These are phyloP conservation scores for Psilocybe mexicana DNA, from an alignment of 1,284 basidiomycete genomes.

Conservation along the genomic window DNA sequence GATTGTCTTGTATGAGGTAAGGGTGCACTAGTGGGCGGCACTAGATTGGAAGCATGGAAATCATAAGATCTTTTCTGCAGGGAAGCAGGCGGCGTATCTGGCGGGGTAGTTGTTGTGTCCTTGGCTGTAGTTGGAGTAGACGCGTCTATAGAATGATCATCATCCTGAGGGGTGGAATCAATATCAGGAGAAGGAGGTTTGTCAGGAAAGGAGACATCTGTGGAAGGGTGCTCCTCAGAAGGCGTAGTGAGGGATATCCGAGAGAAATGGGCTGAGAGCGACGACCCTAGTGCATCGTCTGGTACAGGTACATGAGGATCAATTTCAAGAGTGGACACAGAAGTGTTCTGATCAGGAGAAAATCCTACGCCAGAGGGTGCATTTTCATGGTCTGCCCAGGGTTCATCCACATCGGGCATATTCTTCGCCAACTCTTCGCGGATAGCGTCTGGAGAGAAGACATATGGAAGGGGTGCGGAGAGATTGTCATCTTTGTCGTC, in stretches of 20 bases:
- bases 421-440: conserved; percentile 60
- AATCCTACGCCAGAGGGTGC: conserved; percentile 30
- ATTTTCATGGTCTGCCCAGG: conserved; percentile 28
- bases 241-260: conserved; percentile 19
- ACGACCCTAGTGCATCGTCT: conserved; percentile 23
- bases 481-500: conserved; percentile 51
- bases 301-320: conserved; percentile 32
- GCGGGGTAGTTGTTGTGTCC: conserved; percentile 9
- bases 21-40: conserved; percentile 18
- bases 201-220: not conserved
- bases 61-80: not conserved
- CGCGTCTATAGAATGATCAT: conserved; percentile 1
- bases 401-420: conserved; percentile 32
- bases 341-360: conserved; percentile 40
- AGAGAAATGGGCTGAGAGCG: conserved; percentile 38
- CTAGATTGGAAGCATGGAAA: conserved; percentile 11
- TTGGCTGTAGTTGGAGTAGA: conserved; percentile 13
- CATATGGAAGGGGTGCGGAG: conserved; percentile 36
- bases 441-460: conserved; percentile 58
- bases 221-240: conserved; percentile 5
- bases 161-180: not conserved
- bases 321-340: conserved; percentile 60
- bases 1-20: conserved; percentile 6
- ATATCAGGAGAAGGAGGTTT: not conserved
- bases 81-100: conserved; percentile 12